Evolutionary conservation across 495 filamentous ascomycete genomes (phyloP).

Genomic region (Penicillium herquei): DNA sequence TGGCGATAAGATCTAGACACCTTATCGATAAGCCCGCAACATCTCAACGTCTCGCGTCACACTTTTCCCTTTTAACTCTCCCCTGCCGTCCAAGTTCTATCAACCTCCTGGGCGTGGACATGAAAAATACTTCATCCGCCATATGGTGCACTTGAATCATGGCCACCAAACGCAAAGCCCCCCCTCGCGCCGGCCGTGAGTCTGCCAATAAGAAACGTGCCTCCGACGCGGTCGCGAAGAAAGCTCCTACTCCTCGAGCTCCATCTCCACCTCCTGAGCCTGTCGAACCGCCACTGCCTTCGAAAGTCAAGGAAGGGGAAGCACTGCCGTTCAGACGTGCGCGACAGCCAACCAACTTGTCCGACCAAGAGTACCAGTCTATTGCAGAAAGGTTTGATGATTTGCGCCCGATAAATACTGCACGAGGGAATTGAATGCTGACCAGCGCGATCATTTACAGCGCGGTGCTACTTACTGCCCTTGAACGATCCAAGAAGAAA

Average conservation of each 20-base stretch:
- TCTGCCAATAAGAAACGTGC: constrained; percentile 45
- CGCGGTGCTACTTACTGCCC: constrained; percentile 77
- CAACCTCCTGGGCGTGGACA: constrained; percentile 7
- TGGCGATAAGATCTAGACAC: neutral
- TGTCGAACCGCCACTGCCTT: constrained; percentile 58
- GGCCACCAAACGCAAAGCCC: constrained; percentile 48
- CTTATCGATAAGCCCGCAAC: neutral
- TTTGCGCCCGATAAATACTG: neutral
- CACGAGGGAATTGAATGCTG: constrained; percentile 10
- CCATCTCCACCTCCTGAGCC: constrained; percentile 31
- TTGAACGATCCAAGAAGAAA: constrained; percentile 79
- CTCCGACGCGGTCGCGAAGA: constrained; percentile 42
- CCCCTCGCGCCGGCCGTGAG: constrained; percentile 48
- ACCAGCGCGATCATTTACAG: constrained; percentile 41
- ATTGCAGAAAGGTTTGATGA: constrained; percentile 72
- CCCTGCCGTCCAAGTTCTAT: neutral
- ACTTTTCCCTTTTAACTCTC: constrained; percentile 20
- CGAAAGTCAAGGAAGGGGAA: constrained; percentile 62
- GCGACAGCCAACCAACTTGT: constrained; percentile 64
- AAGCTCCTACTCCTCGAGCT: constrained; percentile 37
- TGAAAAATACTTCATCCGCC: neutral
- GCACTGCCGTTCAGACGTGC: constrained; percentile 70
- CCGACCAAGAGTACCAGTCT: constrained; percentile 72
- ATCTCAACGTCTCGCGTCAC: constrained; percentile 15
- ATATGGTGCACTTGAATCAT: constrained; percentile 20